A percentile compares a stretch with the other conserved stretches of the same genome.
phyloP scores from a whole-genome alignment of 768 basidiomycete genomes.

The Coprinopsis sp. region DNA sequence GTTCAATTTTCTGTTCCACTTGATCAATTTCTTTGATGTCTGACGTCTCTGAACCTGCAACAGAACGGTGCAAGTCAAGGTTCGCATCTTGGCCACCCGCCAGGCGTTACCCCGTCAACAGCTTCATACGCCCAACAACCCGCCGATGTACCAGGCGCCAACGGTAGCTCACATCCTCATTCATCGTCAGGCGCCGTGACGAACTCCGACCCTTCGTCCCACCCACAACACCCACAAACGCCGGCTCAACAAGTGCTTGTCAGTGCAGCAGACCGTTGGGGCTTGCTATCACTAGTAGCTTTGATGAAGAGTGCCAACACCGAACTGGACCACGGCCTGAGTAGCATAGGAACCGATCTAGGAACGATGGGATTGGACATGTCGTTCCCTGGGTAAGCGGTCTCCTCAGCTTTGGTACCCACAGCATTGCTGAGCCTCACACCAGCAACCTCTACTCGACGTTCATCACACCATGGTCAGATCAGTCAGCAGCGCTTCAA shows the following conservation, averaged over 20 bases:
- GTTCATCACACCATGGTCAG: constrained; percentile 96
- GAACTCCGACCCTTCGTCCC: constrained; percentile 30
- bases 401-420: constrained; percentile 9
- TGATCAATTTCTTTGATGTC: not conserved
- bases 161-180: constrained; percentile 33
- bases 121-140: constrained; percentile 24
- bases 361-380: constrained; percentile 91
- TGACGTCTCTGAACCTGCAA: too few relatives aligned
- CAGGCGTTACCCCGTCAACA: constrained; percentile 33
- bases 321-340: constrained; percentile 77
- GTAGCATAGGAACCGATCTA: constrained; percentile 86
- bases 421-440: constrained; percentile 14
- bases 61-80: constrained; percentile 37
- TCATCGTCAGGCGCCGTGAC: too few relatives aligned
- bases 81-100: constrained; percentile 51
- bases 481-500: constrained; percentile 76
- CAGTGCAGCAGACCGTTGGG: constrained; percentile 94
- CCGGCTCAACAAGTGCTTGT: constrained; percentile 92
- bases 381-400: constrained; percentile 71
- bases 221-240: constrained; percentile 64
- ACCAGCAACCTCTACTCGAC: constrained; percentile 80
- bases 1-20: too few relatives aligned
- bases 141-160: constrained; percentile 20
- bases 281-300: constrained; percentile 77
- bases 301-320: constrained; percentile 76